Evolutionary conservation across 805 yeast species (phyloP).

Genomic region (Cyberlindnera japonica): DNA sequence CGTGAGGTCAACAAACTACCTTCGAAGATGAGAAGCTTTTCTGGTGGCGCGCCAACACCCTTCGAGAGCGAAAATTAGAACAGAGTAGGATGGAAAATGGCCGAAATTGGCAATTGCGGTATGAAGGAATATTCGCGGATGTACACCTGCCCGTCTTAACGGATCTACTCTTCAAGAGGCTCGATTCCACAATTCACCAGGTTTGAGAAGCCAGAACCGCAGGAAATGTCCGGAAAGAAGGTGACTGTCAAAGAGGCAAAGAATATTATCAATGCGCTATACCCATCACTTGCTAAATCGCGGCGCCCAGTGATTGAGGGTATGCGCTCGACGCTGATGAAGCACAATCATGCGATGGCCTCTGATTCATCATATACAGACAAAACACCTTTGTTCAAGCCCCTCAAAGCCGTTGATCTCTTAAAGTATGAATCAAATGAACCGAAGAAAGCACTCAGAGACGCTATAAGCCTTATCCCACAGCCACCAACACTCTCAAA

Average conservation of each 20-base stretch:
- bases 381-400: constrained; percentile 4
- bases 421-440: constrained; percentile 4
- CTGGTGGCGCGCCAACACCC: no score
- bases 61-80: no score
- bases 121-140: background rate
- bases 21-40: no score
- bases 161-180: background rate
- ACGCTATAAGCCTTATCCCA: constrained; percentile 8
- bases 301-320: background rate
- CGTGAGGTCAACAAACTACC: no score
- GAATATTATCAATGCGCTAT: constrained; percentile 30
- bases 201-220: background rate
- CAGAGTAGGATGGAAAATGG: no score
- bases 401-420: constrained; percentile 7
- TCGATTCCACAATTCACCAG: background rate
- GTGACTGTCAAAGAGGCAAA: constrained; percentile 14
- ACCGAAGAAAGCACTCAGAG: constrained; percentile 3
- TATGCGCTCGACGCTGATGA: constrained; percentile 3
- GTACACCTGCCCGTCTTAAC: no score
- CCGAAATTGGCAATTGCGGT: background rate
- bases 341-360: constrained; percentile 1
- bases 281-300: constrained; percentile 38
- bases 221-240: constrained; percentile 2
- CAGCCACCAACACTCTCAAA: constrained; percentile 24
- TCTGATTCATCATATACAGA: constrained; percentile 18